A percentile compares a stretch with the other conserved stretches of the same genome.
phyloP scores from a whole-genome alignment of 805 yeast genomes.

The Kodamaea restingae region DNA sequence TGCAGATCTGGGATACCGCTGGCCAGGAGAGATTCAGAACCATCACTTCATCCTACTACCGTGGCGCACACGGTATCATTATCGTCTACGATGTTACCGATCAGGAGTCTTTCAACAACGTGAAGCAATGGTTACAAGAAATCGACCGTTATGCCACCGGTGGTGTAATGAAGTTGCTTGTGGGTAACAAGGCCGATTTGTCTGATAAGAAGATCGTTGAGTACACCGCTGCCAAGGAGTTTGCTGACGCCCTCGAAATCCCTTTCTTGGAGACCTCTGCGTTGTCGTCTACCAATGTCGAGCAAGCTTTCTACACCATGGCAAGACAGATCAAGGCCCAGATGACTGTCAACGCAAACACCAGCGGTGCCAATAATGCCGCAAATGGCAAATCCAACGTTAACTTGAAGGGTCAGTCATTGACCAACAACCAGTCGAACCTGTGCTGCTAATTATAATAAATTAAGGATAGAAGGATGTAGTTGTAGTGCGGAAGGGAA shows the following conservation, averaged over 20 bases:
- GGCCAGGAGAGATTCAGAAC: slow-evolving; percentile 99
- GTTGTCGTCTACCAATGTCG: slow-evolving; percentile 91
- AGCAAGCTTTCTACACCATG: slow-evolving; percentile 98
- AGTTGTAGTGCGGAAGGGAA: background rate
- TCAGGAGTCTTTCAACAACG: slow-evolving; percentile 93
- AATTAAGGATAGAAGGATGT: background rate
- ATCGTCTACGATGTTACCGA: slow-evolving; percentile 98
- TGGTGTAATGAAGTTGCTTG: slow-evolving; percentile 91
- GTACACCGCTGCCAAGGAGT: slow-evolving; percentile 93
- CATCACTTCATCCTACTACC: slow-evolving; percentile 92
- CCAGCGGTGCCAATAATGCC: slow-evolving; percentile 20
- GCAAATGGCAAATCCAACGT: slow-evolving; percentile 57
- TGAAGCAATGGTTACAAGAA: slow-evolving; percentile 97
- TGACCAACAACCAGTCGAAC: slow-evolving; percentile 37
- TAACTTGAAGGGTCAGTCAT: slow-evolving; percentile 66
- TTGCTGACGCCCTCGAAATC: slow-evolving; percentile 90
- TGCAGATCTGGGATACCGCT: slow-evolving; percentile 99
- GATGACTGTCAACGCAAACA: slow-evolving; percentile 65
- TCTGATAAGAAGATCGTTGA: slow-evolving; percentile 93
- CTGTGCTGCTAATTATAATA: slow-evolving; percentile 32
- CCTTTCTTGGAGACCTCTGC: slow-evolving; percentile 97
- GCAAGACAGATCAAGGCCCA: slow-evolving; percentile 97
- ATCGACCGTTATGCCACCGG: slow-evolving; percentile 98
- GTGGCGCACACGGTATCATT: slow-evolving; percentile 98
- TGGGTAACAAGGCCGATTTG: slow-evolving; percentile 95